Evolutionary conservation across 306 rosid genomes (phyloP), one percentile per base, ranked within the genome.

Genomic region (Gastrolobium bilobum): DNA sequence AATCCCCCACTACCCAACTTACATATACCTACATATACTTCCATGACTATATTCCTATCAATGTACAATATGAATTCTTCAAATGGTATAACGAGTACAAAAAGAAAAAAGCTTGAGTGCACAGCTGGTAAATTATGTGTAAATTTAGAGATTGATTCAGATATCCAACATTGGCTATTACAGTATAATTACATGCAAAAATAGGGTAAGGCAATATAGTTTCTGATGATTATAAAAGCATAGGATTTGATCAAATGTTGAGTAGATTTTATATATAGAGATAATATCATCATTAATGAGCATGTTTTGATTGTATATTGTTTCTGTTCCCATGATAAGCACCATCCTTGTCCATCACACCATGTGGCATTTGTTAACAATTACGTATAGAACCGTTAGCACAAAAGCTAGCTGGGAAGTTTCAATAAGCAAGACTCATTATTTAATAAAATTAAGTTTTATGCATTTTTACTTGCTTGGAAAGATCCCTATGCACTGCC

Each of bases 391-490:
- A 71, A 66, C 39, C 70, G 30, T 57, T n/a, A 43, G 11, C 13
- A 33, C 50, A 10, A 4, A 34, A 39, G 59, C 34, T 40, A 67
- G 26, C 35, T 66, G 4, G 31, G 8, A 56, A 57, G 20, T 65
- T 64, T 51, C 40, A 53, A 43, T 35, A 20, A 34, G 67, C 39
- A 52, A 63, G 20, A 38, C 9, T 26, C 6, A 29, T 11, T 26
- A 65, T 42, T 37, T 8, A 58, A 10, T 48, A 33, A 71, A 44
- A 37, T 57, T 11, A 82, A 26, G 56, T 69, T 54, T 38, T 20
- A 4, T 59, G 42, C 8, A 71, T 44, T 47, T 77, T 57, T 29
- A 66, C 66, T 53, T 65, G 81, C 31, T 40, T 52, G 51, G 33
- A 42, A 26, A 2, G 38, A 57, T 67, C 58, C 44, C 37, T n/a